Evolutionary conservation across 768 basidiomycete species (phyloP).

Genomic region (Macrolepiota fuliginosa): DNA sequence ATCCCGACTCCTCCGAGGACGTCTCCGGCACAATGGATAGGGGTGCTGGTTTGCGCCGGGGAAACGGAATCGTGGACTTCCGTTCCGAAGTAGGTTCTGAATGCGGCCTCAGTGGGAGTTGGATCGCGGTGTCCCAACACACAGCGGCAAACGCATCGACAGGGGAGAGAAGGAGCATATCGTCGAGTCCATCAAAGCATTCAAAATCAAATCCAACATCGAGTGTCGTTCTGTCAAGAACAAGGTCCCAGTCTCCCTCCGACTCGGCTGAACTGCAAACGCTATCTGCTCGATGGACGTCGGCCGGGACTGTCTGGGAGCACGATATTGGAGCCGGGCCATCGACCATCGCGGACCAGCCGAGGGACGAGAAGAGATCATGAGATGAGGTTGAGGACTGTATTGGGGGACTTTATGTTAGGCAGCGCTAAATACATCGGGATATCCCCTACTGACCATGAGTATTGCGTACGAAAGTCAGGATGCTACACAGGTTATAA

Average conservation of each 20-base stretch:
- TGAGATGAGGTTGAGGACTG: slow-evolving; percentile 4
- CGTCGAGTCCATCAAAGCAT: slow-evolving; percentile 37
- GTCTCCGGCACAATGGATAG: slow-evolving; percentile 5
- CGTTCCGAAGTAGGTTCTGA: not conserved
- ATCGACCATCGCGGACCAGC: slow-evolving; percentile 10
- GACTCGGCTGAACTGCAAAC: slow-evolving; percentile 1
- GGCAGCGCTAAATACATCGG: not conserved
- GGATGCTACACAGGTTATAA: not conserved
- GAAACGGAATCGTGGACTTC: slow-evolving; percentile 5
- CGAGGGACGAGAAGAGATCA: slow-evolving; percentile 5
- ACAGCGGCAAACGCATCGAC: slow-evolving; percentile 32
- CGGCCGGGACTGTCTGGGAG: slow-evolving; percentile 11
- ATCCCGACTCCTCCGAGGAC: slow-evolving; percentile 13
- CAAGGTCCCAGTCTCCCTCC: slow-evolving; percentile 11
- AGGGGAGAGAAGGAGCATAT: slow-evolving; percentile 33
- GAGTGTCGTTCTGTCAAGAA: slow-evolving; percentile 36
- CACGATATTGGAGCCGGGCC: not conserved
- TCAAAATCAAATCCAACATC: slow-evolving; percentile 35
- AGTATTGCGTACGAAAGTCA: not conserved
- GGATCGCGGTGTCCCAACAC: slow-evolving; percentile 31
- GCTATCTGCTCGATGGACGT: slow-evolving; percentile 9
- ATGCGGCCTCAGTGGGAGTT: not conserved
- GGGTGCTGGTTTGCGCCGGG: slow-evolving; percentile 3
- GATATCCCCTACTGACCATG: not conserved
- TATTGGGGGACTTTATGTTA: not conserved